Evolutionary conservation across 768 basidiomycete genomes (phyloP), one percentile per base, ranked within the genome.

Genomic region (Lactarius evosmus): DNA sequence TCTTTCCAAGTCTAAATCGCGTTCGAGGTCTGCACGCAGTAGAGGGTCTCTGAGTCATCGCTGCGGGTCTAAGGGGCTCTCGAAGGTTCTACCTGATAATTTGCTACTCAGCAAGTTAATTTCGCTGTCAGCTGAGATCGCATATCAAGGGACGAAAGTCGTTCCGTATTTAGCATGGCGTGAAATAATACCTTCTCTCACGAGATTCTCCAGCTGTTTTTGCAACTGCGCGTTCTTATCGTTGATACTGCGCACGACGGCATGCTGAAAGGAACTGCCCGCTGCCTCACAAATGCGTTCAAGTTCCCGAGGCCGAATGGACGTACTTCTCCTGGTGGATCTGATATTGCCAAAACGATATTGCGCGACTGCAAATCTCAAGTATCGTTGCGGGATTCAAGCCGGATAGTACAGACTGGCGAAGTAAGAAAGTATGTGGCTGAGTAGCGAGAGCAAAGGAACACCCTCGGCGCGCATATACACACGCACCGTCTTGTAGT

Each of bases 291-390:
- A 60, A 29, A 29, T 51, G 32, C 7, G 52, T 14, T 40, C 17
- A 9, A 30, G 32, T 32, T 62, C 7, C 19, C 6, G 25, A 2
- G 22, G 2, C 7, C 1, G 11, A 44, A 32, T 7, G 6, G 27
- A 69, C 75, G 62, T 61, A 89, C 91, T 83, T 86, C 77, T 94
- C 92, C 74, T 94, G 92, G 66, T 91, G 89, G 56, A 87, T 83
- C 70, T 94, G 92, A 73, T 94, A 94, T 73, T 92, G 89, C 92
- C 92, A 94, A 73, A 94, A 94, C 4, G 91, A 89, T 62, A 93
- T 82, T 4, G 92, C 90, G 89, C 92, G 85, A 71, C 84, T 86
- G 73, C 89, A 92, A 53, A 93, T 91, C 70, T 94, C 92, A 58
- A 93, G 74, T 58, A 93, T 86, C 32, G 81, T 82, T 0, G 86